Percentiles rank a stretch among this genome's conserved stretches.
Evolutionary conservation across 352 stramenopile genomes (phyloP).

Genomic region (Phytopythium kandeliae): DNA sequence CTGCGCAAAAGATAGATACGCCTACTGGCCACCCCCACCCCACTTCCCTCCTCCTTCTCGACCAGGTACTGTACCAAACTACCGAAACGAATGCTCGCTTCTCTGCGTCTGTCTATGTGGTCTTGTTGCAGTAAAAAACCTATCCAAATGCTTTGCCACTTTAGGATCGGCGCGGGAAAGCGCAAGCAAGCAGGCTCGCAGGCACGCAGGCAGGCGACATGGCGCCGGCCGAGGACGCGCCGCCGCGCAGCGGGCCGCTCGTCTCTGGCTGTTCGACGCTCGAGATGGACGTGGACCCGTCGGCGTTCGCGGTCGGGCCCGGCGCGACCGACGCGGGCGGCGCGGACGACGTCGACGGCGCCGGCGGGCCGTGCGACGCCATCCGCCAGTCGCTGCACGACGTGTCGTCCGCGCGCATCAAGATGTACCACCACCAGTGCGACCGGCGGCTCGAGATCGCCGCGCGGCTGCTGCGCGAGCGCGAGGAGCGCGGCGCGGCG

Average conservation of each 20-base stretch:
- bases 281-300: constrained; percentile 27
- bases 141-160: neutral
- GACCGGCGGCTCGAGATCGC: constrained; percentile 35
- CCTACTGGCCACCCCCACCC: too few species aligned
- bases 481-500: constrained; percentile 30
- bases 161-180: neutral
- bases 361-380: constrained; percentile 5
- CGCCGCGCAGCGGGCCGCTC: constrained; percentile 16
- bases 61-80: too few species aligned
- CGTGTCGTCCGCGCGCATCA: constrained; percentile 33
- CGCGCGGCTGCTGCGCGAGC: constrained; percentile 37
- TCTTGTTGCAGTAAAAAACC: too few species aligned
- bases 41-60: too few species aligned
- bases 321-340: neutral
- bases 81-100: too few species aligned
- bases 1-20: too few species aligned
- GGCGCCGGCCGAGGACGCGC: neutral
- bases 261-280: constrained; percentile 21
- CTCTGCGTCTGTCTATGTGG: too few species aligned
- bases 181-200: too few species aligned
- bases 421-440: constrained; percentile 44
- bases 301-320: neutral
- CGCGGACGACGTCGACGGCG: neutral
- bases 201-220: too few species aligned
- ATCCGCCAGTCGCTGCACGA: constrained; percentile 21